Evolutionary conservation across 2,329 filamentous ascomycete species (phyloP).

Genomic region (Alternaria ethzedia): DNA sequence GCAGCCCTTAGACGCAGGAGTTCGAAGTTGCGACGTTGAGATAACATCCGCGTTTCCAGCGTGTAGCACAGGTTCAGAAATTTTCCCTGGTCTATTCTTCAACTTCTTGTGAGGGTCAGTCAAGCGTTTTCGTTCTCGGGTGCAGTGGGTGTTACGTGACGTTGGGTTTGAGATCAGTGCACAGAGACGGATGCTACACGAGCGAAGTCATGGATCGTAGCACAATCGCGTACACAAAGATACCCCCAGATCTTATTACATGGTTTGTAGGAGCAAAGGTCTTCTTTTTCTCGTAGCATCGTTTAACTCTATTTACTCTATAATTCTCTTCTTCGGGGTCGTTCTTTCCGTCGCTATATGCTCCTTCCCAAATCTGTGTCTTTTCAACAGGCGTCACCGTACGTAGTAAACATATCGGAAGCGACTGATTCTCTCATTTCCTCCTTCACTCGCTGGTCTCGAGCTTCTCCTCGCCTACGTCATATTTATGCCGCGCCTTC

Average conservation of each 20-base stretch:
- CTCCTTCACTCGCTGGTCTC: neutral
- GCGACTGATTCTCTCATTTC: neutral
- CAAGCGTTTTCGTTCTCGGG: conserved; percentile 1
- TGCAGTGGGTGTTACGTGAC: conserved; percentile 14
- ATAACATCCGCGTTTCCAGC: neutral
- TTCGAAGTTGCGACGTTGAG: neutral
- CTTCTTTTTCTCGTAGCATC: neutral
- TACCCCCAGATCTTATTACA: conserved; percentile 20
- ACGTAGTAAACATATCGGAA: neutral
- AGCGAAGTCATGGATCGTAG: conserved; percentile 7
- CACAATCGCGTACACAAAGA: conserved; percentile 12
- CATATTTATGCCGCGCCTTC: conserved; percentile 19
- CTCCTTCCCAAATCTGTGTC: neutral
- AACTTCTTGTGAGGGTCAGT: neutral
- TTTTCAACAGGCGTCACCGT: neutral
- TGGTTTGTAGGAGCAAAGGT: conserved; percentile 8
- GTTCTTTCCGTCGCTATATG: neutral
- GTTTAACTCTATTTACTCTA: neutral
- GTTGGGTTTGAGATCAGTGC: conserved; percentile 12
- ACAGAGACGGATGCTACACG: conserved; percentile 12
- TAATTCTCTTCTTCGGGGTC: neutral
- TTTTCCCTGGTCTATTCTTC: neutral
- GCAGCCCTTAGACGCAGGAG: neutral
- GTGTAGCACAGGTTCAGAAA: neutral
- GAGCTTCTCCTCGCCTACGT: neutral